Base-by-base conservation (phyloP, 305 asterid species). In the Coffea humblotiana region DNA sequence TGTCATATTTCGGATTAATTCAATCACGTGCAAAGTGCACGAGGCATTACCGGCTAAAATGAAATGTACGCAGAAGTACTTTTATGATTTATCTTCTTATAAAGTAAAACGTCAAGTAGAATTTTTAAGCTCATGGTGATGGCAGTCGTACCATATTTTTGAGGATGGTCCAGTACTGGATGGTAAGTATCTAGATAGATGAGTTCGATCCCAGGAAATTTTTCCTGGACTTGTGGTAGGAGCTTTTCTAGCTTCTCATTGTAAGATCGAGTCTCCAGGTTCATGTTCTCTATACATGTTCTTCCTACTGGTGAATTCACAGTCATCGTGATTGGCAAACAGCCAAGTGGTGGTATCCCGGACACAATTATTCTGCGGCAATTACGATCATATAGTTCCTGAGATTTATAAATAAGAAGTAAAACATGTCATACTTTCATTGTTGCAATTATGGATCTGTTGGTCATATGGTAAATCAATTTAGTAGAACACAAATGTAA, bases 271-370 rank as follows among this genome's bases (percentile, higher is more conserved):
- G 85, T 71, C 47, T 86, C 85, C 2, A 32, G 7, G 69, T 83
- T 86, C 61, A 81, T 71, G 21, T 71, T 32, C 3, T 65, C 45
- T 43, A 69, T 6, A 23, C 87, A 86, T 8, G 4, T 83, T 81
- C 83, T 76, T 14, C 10, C 5, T 13, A 81, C 11, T 21, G 35
- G 82, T 74, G 14, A 74, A 19, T 71, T 71, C 3, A 27, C 21
- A 0, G 80, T 70, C 45, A 61, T 58, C 21, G 7, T 37, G 63
- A 83, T 9, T 48, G 86, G 85, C 19, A 82, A 6, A 35, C 85
- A 82, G 2, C 81, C 85, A 72, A 10, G 79, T 13, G 98, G 98
- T 58, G 97, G 96, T 25, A 93, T 90, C 56, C 97, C 96, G 2
- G 91, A 16, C 12, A 91, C 85, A 5, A 21, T 6, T 0, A 58